phyloP scores from a whole-genome alignment of 306 rosid species.

The Malus sieversii region DNA sequence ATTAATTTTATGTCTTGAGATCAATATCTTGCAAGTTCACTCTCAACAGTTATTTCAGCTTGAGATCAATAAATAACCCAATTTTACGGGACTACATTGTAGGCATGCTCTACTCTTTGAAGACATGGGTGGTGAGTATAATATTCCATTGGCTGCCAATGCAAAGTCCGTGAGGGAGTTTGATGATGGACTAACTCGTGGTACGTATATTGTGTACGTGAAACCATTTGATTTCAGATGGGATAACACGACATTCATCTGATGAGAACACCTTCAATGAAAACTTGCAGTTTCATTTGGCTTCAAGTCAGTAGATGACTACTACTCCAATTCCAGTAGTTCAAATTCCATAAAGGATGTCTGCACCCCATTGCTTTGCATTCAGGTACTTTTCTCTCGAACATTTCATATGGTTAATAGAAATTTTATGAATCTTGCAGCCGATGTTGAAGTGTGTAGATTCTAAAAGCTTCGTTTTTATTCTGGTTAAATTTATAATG shows the following conservation, averaged over 20 bases:
- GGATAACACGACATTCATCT: constrained; percentile 8
- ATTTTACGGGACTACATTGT: constrained; percentile 13
- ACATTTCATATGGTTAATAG: neutral
- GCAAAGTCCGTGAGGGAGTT: constrained; percentile 77
- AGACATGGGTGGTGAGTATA: constrained; percentile 64
- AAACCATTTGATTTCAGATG: neutral
- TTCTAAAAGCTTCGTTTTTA: neutral
- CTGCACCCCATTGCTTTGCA: constrained; percentile 79
- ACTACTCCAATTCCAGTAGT: constrained; percentile 73
- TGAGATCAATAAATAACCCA: constrained; percentile 1
- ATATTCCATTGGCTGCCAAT: constrained; percentile 58
- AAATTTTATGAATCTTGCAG: neutral
- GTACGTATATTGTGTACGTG: constrained; percentile 32
- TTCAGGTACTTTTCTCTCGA: constrained; percentile 50
- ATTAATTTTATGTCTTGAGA: constrained; percentile 1
- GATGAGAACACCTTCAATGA: constrained; percentile 12
- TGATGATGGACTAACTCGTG: constrained; percentile 88
- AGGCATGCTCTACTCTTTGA: constrained; percentile 82
- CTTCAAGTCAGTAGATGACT: constrained; percentile 88
- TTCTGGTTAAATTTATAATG: neutral
- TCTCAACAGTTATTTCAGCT: constrained; percentile 3
- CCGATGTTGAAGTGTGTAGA: neutral
- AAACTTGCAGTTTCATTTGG: constrained; percentile 83
- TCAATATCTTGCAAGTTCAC: neutral
- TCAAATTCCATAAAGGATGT: constrained; percentile 75